Evolutionary conservation across 2,329 filamentous ascomycete species (phyloP).

Genomic region (Septoria linicola): DNA sequence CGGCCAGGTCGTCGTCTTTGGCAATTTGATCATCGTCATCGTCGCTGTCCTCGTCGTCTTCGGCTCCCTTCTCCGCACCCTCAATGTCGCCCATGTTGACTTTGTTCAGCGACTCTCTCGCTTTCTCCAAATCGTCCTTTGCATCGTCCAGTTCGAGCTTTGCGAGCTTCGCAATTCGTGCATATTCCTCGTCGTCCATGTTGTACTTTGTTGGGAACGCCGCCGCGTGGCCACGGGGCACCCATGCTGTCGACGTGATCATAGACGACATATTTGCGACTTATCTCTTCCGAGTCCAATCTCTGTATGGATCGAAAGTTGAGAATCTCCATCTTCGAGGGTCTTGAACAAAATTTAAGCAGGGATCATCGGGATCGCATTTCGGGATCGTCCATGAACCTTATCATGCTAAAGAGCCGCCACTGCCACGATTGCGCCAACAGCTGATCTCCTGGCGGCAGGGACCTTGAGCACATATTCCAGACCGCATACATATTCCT

Average conservation of each 20-base stretch:
- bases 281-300: background rate
- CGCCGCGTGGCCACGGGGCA: conserved; percentile 52
- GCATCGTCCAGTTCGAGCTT: conserved; percentile 81
- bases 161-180: conserved; percentile 52
- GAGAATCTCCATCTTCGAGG: too few species aligned
- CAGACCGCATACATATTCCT: too few species aligned
- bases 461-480: conserved; percentile 10
- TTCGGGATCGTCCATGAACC: background rate
- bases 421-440: background rate
- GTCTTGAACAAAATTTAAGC: conserved; percentile 6
- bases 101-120: conserved; percentile 50
- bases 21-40: conserved; percentile 28
- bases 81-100: conserved; percentile 29
- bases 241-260: conserved; percentile 55
- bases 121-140: conserved; percentile 77
- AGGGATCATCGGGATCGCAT: background rate
- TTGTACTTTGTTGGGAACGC: conserved; percentile 51
- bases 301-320: too few species aligned
- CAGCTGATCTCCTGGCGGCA: background rate
- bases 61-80: conserved; percentile 74
- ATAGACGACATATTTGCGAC: conserved; percentile 51
- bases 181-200: conserved; percentile 54
- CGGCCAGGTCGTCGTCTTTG: conserved; percentile 81
- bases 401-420: too few species aligned
- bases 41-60: conserved; percentile 44